Percentiles rank a stretch among this genome's conserved stretches.
phyloP scores from a whole-genome alignment of 2,329 filamentous ascomycete species.

The Lasiodiplodia citricola region DNA sequence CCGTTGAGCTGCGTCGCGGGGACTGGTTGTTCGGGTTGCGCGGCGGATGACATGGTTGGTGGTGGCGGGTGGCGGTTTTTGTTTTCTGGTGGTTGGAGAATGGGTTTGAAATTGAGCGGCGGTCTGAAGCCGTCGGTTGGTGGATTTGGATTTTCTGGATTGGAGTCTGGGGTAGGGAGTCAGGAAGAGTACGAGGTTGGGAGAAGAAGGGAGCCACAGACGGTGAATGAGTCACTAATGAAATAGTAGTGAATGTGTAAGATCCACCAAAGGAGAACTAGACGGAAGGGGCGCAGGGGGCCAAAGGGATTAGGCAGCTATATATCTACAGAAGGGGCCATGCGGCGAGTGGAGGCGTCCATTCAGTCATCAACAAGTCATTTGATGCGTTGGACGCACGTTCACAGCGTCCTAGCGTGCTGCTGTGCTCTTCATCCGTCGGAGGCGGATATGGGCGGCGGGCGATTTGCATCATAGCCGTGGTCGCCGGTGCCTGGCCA shows the following conservation, averaged over 20 bases:
- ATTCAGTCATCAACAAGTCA: conserved; percentile 17
- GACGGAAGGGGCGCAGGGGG: background rate
- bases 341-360: background rate
- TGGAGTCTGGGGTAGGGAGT: background rate
- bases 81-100: background rate
- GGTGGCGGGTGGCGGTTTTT: conserved; percentile 17
- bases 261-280: background rate
- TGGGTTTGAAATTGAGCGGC: background rate
- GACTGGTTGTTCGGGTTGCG: conserved; percentile 17
- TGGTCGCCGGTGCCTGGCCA: background rate
- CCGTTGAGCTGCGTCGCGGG: conserved; percentile 28
- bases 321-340: background rate
- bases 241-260: background rate
- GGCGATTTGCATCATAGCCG: conserved; percentile 21
- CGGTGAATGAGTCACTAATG: background rate
- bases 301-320: background rate
- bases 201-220: background rate
- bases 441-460: conserved; percentile 7
- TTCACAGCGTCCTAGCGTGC: conserved; percentile 13
- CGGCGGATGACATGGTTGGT: conserved; percentile 32
- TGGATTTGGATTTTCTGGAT: background rate
- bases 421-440: conserved; percentile 5
- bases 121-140: background rate
- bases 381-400: conserved; percentile 16
- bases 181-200: background rate